Percentiles rank a stretch among this genome's conserved stretches.
phyloP scores from a whole-genome alignment of 1,139 yeast genomes.

The Hanseniaspora gamundiae region DNA sequence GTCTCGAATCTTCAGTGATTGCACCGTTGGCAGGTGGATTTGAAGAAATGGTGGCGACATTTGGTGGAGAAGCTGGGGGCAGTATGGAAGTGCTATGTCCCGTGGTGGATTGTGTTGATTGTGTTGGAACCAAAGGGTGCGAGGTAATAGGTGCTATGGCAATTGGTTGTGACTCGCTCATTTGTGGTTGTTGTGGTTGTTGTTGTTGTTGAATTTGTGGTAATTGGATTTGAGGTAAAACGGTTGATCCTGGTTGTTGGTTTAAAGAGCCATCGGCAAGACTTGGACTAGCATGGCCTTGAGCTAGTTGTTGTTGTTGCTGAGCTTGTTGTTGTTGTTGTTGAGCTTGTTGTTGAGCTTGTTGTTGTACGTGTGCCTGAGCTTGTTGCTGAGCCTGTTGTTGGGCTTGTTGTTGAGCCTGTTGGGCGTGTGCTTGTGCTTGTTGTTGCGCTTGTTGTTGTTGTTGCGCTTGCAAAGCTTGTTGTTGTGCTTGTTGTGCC shows the following conservation, averaged over 20 bases:
- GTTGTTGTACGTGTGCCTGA: too few relatives aligned
- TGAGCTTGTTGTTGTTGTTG: conserved; percentile 11
- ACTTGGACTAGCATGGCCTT: conserved; percentile 14
- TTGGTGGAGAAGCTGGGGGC: conserved; percentile 17
- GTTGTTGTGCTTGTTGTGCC: conserved; percentile 13
- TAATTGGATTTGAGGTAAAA: conserved; percentile 20
- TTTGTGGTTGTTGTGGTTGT: conserved; percentile 8
- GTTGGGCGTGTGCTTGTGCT: conserved; percentile 16
- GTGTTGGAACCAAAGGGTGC: conserved; percentile 17
- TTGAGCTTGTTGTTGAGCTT: conserved; percentile 14
- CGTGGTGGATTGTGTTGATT: conserved; percentile 14
- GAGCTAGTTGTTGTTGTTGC: conserved; percentile 14
- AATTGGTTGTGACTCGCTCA: conserved; percentile 9
- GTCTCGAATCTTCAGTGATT: not conserved
- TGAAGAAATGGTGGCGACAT: conserved; percentile 7
- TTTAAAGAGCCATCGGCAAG: conserved; percentile 13
- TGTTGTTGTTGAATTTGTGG: conserved; percentile 12
- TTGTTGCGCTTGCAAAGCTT: conserved; percentile 13
- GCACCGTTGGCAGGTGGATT: not conserved
- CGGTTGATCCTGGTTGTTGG: conserved; percentile 14
- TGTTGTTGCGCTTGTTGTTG: conserved; percentile 16
- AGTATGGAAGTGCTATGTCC: conserved; percentile 12
- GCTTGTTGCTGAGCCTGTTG: conserved; percentile 7
- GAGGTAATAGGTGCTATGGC: conserved; percentile 14
- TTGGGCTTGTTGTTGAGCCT: conserved; percentile 2